These are phyloP conservation scores for Cercospora janseana DNA, from an alignment of 2,329 filamentous ascomycete species.

Conservation along the genomic window DNA sequence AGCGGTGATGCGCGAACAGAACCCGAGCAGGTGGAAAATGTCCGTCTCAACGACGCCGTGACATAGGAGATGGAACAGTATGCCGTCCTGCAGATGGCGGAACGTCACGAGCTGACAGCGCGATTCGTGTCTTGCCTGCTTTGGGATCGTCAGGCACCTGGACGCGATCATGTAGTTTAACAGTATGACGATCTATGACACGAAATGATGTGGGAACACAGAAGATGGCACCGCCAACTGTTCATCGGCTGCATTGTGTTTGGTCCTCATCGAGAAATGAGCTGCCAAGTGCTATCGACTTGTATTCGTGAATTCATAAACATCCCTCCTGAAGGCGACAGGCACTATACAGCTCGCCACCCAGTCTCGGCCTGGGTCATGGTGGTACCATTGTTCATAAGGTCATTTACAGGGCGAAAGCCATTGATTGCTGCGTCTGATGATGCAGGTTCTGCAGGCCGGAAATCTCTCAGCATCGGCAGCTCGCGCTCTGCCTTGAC, in stretches of 20 bases:
- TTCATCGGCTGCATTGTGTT: too few species aligned
- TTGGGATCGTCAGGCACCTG: constrained; percentile 8
- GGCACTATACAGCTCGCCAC: constrained; percentile 10
- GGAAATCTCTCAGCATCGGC: neutral
- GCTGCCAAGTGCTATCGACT: too few species aligned
- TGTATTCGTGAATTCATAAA: neutral
- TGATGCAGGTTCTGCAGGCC: neutral
- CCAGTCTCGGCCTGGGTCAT: constrained; percentile 9
- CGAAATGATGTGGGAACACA: too few species aligned
- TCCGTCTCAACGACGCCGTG: neutral
- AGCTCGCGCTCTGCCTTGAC: neutral
- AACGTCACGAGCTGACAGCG: constrained; percentile 1
- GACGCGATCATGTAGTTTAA: neutral
- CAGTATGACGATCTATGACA: too few species aligned
- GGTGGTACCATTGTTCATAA: constrained; percentile 9
- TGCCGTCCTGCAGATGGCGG: constrained; percentile 10
- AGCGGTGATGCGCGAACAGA: neutral
- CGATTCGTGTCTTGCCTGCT: constrained; percentile 10
- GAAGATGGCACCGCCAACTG: too few species aligned
- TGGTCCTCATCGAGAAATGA: too few species aligned
- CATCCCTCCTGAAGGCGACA: neutral
- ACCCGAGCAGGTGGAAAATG: neutral
- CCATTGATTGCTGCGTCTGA: constrained; percentile 4
- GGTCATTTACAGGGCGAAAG: constrained; percentile 24
- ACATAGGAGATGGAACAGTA: neutral